Evolutionary conservation across 176 grass and related monocot species (phyloP), one percentile per base, ranked within the genome.

Genomic region (Oryza coarctata): DNA sequence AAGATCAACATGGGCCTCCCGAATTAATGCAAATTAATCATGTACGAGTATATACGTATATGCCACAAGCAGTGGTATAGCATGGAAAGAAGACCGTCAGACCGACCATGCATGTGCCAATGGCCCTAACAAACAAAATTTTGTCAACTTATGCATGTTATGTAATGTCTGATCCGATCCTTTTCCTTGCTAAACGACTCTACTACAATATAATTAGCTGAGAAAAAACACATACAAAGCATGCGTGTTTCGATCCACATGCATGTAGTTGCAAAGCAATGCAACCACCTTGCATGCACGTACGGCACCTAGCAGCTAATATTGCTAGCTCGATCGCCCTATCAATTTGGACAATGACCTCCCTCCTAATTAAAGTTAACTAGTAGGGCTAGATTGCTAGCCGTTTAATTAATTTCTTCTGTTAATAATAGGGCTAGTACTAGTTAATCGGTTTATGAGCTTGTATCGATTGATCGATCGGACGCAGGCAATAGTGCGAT

Each of bases 331-430:
- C 35, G 5, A 36, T 31, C 60, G 20, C 14, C 65, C 69, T 52
- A 31, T 41, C 50, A 81, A 77, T 32, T 52, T 71, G 25, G 86
- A 77, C 35, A 70, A 70, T 87, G 86, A 87, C 86, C 41, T 32
- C 65, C 38, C 86, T 82, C 86, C 86, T 82, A 87, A 60, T 60
- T 25, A 25, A 70, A 82, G 43, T 7, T 69, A 63, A 63, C 50
- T 55, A 55, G 43, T 14, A 50, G 78, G 9, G 32, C 58, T 38
- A 55, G 13, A 26, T 49, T 32, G 26, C 8, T 35, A 71, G 12
- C n/a, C 12, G 18, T 76, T 82, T 69, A 45, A 14, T 82, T 69
- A 45, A 14, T 14, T 45, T 45, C 6, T 45, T 5, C 34, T 45
- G 43, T 45, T 45, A 45, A 40, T 6, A 40, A 40, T 40, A 33